These are phyloP conservation scores for Cicer judaicum DNA, from an alignment of 306 rosid species.

Conservation along the genomic window DNA sequence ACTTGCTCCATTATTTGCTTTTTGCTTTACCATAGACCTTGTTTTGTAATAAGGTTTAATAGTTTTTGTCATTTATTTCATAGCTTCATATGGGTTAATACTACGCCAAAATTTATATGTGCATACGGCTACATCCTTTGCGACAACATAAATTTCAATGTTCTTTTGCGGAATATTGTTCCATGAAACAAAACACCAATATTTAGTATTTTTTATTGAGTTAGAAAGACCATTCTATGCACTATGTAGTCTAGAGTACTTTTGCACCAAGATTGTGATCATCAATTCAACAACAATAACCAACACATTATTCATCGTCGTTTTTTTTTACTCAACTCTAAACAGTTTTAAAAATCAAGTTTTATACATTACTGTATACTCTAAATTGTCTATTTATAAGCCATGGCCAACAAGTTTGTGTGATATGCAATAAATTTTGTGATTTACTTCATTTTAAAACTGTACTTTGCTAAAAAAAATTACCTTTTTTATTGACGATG, in stretches of 20 bases:
- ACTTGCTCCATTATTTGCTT: too few relatives aligned
- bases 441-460: too few relatives aligned
- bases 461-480: too few relatives aligned
- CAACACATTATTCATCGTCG: not conserved
- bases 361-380: not conserved
- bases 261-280: not conserved
- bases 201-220: not conserved
- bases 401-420: not conserved
- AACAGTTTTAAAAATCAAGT: not conserved
- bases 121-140: not conserved
- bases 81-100: too few relatives aligned
- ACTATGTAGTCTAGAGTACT: not conserved
- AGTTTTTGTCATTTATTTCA: too few relatives aligned
- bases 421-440: not conserved
- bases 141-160: not conserved
- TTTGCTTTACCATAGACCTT: too few relatives aligned
- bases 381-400: not conserved
- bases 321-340: not conserved
- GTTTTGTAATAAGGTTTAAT: too few relatives aligned
- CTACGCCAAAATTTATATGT: not conserved
- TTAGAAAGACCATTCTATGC: not conserved
- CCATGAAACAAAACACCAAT: not conserved
- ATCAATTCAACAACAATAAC: not conserved
- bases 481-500: too few relatives aligned
- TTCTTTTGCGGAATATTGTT: not conserved